Base-by-base conservation (phyloP, 1,284 basidiomycete species). In the Ustanciosporium gigantosporum region DNA sequence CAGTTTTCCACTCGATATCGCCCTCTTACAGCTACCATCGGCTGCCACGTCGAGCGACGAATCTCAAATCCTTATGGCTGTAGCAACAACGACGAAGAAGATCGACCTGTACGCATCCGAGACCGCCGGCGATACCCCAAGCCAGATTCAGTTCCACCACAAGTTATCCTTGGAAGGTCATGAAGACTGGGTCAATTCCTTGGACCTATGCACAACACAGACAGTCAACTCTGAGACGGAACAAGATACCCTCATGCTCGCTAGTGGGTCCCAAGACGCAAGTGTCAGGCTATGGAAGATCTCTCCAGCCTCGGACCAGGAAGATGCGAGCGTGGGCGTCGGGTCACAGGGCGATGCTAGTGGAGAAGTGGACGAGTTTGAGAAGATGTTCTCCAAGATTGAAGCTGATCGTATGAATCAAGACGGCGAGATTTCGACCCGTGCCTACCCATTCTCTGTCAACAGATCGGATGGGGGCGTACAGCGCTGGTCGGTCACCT, bases 101-200 rank as follows among this genome's bases (percentile, higher is more conserved):
- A 65, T 76, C 34, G 46, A 62, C 21, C 44, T 77, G 23, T 75
- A 48, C 36, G 47, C 46, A 2, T 45, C 53, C 22, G 34, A 59
- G 15, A 23, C 31, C 13, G n/a, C 23, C 14, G 6, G 25, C 4
- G 17, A 23, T 4, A 20, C 14, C 24, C n/a, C 38, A 7, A 21
- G 41, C 6, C 39, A 45, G 5, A 25, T 37, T 16, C 20, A 45
- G 7, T 73, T 70, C 41, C 27, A 48, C 19, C 51, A 52, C 35
- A 57, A 62, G 22, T 53, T 68, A 27, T 36, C 46, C 5, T 46
- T 77, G 11, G 60, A 67, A 16, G 75, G 75, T 2, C 75, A 77
- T 55, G 69, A 73, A 31, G 75, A 77, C 43, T 77, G 75, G 75
- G 64, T 76, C 23, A 67, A 73, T 15, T 73, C 74, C 11, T 35